Percentiles rank a stretch among this genome's conserved stretches.
phyloP scores from a whole-genome alignment of 306 rosid species.

The Corylus heterophylla region DNA sequence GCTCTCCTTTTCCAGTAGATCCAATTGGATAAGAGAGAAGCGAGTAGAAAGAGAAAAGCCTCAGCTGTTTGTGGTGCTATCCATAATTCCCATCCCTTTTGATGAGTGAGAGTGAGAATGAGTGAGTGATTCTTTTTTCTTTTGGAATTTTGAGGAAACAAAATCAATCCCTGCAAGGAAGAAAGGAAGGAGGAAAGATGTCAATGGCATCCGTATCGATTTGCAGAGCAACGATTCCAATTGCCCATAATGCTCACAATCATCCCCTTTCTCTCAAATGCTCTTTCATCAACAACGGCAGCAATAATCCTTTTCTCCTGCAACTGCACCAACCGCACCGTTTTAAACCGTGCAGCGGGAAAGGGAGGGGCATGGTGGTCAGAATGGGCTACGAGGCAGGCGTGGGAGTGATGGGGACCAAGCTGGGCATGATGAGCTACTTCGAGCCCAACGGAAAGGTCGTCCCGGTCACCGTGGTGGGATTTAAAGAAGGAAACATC shows the following conservation, averaged over 20 bases:
- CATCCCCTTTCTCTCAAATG: not conserved
- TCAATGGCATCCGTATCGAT: constrained; percentile 22
- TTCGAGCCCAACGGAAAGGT: constrained; percentile 70
- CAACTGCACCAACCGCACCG: not conserved
- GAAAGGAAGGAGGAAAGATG: constrained; percentile 7
- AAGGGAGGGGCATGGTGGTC: constrained; percentile 12
- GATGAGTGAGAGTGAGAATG: not conserved
- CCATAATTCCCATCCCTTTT: not conserved
- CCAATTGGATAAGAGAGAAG: no score
- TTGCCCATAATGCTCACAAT: not conserved
- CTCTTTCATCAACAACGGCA: constrained; percentile 16
- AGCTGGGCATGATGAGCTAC: constrained; percentile 92
- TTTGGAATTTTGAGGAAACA: not conserved
- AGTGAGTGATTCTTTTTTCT: not conserved
- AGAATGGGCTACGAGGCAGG: constrained; percentile 89
- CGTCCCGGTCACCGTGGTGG: constrained; percentile 88
- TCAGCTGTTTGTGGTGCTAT: not conserved
- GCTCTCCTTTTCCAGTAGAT: no score
- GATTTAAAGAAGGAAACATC: constrained; percentile 91
- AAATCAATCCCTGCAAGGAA: not conserved
- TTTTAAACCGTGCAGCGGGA: not conserved
- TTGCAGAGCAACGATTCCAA: constrained; percentile 18
- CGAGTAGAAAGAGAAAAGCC: no score
- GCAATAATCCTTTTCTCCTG: constrained; percentile 17
- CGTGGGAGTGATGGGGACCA: constrained; percentile 87